Conservation (phyloP, 495 filamentous ascomycete species). For the Chaetomidium leptoderma region DNA sequence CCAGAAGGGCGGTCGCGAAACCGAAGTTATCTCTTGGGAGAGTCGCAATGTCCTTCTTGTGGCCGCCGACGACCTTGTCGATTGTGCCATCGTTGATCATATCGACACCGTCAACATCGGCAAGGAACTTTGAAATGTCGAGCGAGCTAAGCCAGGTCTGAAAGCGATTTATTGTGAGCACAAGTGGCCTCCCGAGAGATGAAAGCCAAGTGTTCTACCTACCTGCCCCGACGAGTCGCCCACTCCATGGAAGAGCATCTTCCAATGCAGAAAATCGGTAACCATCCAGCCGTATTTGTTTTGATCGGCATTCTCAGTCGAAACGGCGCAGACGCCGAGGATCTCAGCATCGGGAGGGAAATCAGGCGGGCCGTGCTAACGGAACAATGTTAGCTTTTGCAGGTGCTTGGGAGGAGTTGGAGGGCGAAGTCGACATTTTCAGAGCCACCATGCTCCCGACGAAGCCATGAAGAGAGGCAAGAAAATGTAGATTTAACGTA, state of each 20-base stretch:
- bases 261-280: constrained; percentile 37
- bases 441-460: background rate
- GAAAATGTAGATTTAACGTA: background rate
- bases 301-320: constrained; percentile 22
- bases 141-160: constrained; percentile 35
- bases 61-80: constrained; percentile 9
- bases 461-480: background rate
- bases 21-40: constrained; percentile 20
- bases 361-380: constrained; percentile 30
- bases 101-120: constrained; percentile 12
- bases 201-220: background rate
- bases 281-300: constrained; percentile 37
- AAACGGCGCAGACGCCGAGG: constrained; percentile 34
- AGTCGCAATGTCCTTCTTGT: constrained; percentile 21
- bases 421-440: background rate
- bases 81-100: background rate
- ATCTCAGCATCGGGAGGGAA: constrained; percentile 25
- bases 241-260: constrained; percentile 31
- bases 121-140: constrained; percentile 18
- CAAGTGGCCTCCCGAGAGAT: background rate
- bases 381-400: background rate
- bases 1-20: constrained; percentile 20
- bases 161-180: background rate
- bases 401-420: background rate
- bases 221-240: constrained; percentile 20